Conservation (phyloP, 2,329 filamentous ascomycete genomes). For the Biscogniauxia mediterranea region DNA sequence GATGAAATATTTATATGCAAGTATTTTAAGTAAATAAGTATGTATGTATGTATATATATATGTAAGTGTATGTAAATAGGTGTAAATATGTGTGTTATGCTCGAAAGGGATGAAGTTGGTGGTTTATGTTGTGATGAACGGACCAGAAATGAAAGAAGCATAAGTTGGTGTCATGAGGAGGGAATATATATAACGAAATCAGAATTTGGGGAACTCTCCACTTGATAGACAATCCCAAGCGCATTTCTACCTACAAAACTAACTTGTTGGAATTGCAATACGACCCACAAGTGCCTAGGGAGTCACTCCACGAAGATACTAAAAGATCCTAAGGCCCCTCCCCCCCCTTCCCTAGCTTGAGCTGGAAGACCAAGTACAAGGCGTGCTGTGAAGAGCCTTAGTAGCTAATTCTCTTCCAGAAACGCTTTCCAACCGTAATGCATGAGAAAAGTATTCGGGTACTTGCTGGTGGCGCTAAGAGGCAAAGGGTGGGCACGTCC, state of each 20-base stretch:
- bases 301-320: not conserved
- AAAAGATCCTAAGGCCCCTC: constrained; percentile 1
- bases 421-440: not conserved
- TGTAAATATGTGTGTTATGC: not conserved
- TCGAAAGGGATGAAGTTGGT: constrained; percentile 3
- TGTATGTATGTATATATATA: too few species aligned
- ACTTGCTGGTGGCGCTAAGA: not conserved
- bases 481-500: not conserved
- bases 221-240: constrained; percentile 11
- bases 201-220: constrained; percentile 13
- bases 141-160: constrained; percentile 7
- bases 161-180: constrained; percentile 20
- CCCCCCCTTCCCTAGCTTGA: not conserved
- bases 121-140: not conserved
- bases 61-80: not conserved
- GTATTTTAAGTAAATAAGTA: too few species aligned
- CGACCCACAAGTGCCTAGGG: constrained; percentile 9
- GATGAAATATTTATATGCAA: not conserved
- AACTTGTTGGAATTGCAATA: constrained; percentile 1
- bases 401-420: not conserved
- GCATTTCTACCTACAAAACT: constrained; percentile 10
- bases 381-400: not conserved
- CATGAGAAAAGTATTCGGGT: not conserved
- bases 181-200: constrained; percentile 20
- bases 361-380: not conserved